Base-by-base conservation (phyloP, 2,329 filamentous ascomycete genomes). In the Colletotrichum theobromicola region DNA sequence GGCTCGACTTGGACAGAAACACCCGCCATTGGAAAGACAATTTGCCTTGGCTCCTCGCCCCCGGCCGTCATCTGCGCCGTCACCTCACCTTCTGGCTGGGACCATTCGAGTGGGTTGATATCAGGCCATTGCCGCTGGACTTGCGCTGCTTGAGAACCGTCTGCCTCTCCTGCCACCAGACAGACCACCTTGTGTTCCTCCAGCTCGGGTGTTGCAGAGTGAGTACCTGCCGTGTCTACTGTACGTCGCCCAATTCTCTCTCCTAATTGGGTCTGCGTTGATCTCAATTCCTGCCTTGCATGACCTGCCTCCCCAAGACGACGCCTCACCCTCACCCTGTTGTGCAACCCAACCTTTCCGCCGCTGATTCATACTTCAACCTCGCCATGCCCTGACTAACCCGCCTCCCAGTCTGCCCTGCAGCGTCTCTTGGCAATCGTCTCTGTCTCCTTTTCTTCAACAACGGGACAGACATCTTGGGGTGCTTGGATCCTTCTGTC, bases 361-460 rank as follows among this genome's bases (percentile, higher is more conserved):
- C 50, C 32, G 53, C 57, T 63, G 21, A 64, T 37, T 67, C 69
- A 63, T 67, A n/a, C 57, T 46, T 63, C 18, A 32, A 75, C 57
- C 68, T 67, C 34, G 26, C 35, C 63, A 58, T 71, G 71, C 26
- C 69, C n/a, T 75, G 34, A 67, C 72, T 72, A 72, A 75, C 68
- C 26, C 63, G 57, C 24, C 16, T 62, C 46, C 21, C 35, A 68
- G 66, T 61, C 37, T 34, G 35, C 28, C n/a, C 69, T 21, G n/a
- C 57, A 72, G 68, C 24, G 18, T 61, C 53, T 72, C 42, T 61
- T 61, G 72, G 72, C 72, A 46, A 30, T 18, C 53, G 71, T 26
- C 32, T 55, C n/a, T 12, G 21, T 34, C 57, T 57, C 55, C 61
- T 42, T 37, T 62, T 69, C 42, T 32, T 57, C 64, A 58, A 18